Conservation (phyloP, 257 asterid species). For the Asclepias syriaca region DNA sequence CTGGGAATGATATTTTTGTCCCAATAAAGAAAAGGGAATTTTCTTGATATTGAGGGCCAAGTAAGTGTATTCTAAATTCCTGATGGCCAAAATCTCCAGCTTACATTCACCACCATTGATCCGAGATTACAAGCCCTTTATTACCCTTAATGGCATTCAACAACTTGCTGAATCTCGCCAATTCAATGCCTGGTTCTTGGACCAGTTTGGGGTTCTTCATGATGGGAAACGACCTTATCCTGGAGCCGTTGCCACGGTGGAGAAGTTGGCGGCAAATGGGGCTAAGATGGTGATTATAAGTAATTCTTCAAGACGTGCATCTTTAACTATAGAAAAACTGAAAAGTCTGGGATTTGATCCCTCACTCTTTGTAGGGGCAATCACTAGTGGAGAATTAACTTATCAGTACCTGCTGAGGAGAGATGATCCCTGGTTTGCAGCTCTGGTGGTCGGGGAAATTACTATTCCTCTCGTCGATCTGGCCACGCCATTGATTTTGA, state of each 20-base stretch:
- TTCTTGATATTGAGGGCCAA: neutral
- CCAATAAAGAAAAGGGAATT: neutral
- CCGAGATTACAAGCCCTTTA: constrained; percentile 34
- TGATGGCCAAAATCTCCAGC: neutral
- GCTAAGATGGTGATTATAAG: constrained; percentile 90
- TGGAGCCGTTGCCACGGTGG: constrained; percentile 83
- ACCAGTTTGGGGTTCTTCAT: constrained; percentile 92
- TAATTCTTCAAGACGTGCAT: constrained; percentile 93
- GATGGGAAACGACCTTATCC: constrained; percentile 96
- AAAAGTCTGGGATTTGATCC: constrained; percentile 84
- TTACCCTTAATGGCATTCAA: constrained; percentile 48
- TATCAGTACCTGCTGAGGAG: constrained; percentile 82
- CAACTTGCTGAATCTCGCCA: constrained; percentile 60
- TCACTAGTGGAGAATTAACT: constrained; percentile 93
- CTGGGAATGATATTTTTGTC: too few relatives aligned
- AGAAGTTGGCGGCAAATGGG: constrained; percentile 71
- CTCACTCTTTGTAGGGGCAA: constrained; percentile 74
- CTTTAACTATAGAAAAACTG: constrained; percentile 72
- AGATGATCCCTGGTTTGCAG: constrained; percentile 86
- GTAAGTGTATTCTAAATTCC: neutral
- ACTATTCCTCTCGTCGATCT: too few relatives aligned
- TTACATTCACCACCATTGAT: constrained; percentile 1
- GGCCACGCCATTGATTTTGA: too few relatives aligned
- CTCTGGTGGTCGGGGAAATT: too few relatives aligned
- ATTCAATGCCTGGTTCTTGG: constrained; percentile 94